A percentile compares a stretch with the other conserved stretches of the same genome.
Conservation (phyloP, 164 flowering plant species). For the Liquidambar formosana region DNA sequence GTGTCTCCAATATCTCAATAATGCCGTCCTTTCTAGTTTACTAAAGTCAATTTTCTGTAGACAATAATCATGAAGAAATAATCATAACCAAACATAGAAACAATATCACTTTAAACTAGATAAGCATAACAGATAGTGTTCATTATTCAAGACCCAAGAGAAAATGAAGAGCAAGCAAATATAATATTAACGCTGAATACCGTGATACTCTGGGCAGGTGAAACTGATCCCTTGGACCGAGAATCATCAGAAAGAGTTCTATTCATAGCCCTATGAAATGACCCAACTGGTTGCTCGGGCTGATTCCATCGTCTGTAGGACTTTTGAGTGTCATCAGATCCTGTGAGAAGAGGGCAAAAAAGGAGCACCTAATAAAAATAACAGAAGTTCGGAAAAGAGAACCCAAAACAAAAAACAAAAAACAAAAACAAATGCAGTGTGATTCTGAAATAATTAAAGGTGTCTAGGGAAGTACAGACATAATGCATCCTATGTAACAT, state of each 20-base stretch:
- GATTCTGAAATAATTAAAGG: slow-evolving; percentile 23
- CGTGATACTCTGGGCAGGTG: slow-evolving; percentile 48
- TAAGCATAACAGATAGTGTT: neutral
- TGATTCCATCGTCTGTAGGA: slow-evolving; percentile 64
- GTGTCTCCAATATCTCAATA: slow-evolving; percentile 91
- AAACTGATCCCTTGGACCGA: slow-evolving; percentile 63
- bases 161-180: neutral
- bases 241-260: slow-evolving; percentile 73
- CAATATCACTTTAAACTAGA: neutral
- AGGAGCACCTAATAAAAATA: slow-evolving; percentile 9
- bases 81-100: no score
- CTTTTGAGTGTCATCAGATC: slow-evolving; percentile 86
- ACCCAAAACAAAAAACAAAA: slow-evolving; percentile 16
- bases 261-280: slow-evolving; percentile 63
- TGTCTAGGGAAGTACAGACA: slow-evolving; percentile 11
- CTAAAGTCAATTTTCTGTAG: slow-evolving; percentile 82
- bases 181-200: slow-evolving; percentile 26
- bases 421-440: slow-evolving; percentile 20
- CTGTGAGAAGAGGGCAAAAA: slow-evolving; percentile 31
- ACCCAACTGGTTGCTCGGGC: slow-evolving; percentile 52
- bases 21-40: slow-evolving; percentile 78
- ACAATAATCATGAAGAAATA: slow-evolving; percentile 1
- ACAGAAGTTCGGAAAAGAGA: slow-evolving; percentile 2
- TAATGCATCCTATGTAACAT: slow-evolving; percentile 39
- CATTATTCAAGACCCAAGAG: neutral